Percentiles rank a stretch among this genome's conserved stretches.
phyloP scores from a whole-genome alignment of 352 stramenopile species.

The Phytophthora kernoviae region DNA sequence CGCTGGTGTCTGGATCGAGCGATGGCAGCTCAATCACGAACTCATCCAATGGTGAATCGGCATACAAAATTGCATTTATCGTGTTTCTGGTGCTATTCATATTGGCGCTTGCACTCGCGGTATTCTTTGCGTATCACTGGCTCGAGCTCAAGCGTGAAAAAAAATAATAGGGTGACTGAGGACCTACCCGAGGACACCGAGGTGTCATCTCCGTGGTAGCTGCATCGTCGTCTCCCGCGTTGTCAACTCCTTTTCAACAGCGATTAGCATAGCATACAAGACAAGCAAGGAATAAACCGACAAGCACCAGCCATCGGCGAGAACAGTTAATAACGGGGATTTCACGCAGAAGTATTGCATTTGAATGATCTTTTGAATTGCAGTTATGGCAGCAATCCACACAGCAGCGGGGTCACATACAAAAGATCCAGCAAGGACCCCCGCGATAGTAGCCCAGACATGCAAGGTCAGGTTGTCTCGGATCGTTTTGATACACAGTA shows the following conservation, averaged over 20 bases:
- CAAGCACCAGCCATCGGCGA: too few species aligned
- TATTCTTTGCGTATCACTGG: slow-evolving; percentile 38
- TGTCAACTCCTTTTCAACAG: slow-evolving; percentile 12
- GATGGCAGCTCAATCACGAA: slow-evolving; percentile 5
- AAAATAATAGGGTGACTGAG: slow-evolving; percentile 12
- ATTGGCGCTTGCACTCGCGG: slow-evolving; percentile 21
- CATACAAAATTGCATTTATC: slow-evolving; percentile 52
- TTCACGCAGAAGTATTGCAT: too few species aligned
- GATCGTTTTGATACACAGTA: too few species aligned
- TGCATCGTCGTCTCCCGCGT: slow-evolving; percentile 6
- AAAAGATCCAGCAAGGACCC: too few species aligned
- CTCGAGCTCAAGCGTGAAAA: slow-evolving; percentile 24
- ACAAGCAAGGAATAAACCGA: too few species aligned
- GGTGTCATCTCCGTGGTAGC: slow-evolving; percentile 8
- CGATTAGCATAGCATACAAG: not conserved
- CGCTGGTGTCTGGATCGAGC: not conserved
- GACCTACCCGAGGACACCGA: slow-evolving; percentile 15
- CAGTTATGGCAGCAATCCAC: too few species aligned
- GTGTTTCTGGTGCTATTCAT: slow-evolving; percentile 51
- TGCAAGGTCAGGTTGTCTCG: too few species aligned
- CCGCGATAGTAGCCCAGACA: too few species aligned
- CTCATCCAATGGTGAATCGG: slow-evolving; percentile 16
- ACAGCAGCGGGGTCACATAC: too few species aligned
- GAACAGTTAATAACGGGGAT: too few species aligned
- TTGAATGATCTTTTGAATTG: too few species aligned